Conservation (phyloP, 2,329 filamentous ascomycete species). For the Trichoderma hamatum region DNA sequence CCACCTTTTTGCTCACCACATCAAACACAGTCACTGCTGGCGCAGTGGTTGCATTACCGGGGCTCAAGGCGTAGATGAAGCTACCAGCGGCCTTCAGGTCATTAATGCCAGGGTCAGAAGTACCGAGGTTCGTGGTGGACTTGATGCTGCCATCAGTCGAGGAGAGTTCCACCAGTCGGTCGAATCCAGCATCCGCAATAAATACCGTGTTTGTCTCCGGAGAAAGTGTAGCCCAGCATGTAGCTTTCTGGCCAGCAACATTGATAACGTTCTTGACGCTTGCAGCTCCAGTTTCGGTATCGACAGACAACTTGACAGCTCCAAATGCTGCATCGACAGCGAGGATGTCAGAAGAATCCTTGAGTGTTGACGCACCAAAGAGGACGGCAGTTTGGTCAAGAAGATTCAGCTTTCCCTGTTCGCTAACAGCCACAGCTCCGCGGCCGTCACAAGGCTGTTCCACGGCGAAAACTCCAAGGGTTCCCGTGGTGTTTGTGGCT, state of each 20-base stretch:
- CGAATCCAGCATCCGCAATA: constrained; percentile 57
- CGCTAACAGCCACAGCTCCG: constrained; percentile 30
- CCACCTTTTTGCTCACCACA: constrained; percentile 22
- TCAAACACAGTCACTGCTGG: constrained; percentile 44
- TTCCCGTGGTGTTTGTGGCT: constrained; percentile 57
- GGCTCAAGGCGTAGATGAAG: constrained; percentile 61
- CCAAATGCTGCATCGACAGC: constrained; percentile 63
- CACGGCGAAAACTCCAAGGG: constrained; percentile 56
- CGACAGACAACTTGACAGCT: constrained; percentile 51
- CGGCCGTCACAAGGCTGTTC: neutral
- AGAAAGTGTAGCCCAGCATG: constrained; percentile 61
- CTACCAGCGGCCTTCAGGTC: constrained; percentile 56
- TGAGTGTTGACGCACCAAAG: constrained; percentile 56
- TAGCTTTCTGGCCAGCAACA: constrained; percentile 56
- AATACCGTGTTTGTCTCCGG: constrained; percentile 54
- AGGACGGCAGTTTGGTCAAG: constrained; percentile 60
- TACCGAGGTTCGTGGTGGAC: constrained; percentile 46
- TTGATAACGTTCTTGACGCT: constrained; percentile 43
- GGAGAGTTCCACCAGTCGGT: constrained; percentile 61
- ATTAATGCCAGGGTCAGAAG: constrained; percentile 56
- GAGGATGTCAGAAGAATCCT: constrained; percentile 51
- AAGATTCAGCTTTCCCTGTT: constrained; percentile 42
- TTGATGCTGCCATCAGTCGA: constrained; percentile 52
- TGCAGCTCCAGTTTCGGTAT: constrained; percentile 38
- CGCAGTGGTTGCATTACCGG: constrained; percentile 51